These are phyloP conservation scores for Paramecium bursaria DNA, from an alignment of 73 alveolate genomes.

Conservation along the genomic window DNA sequence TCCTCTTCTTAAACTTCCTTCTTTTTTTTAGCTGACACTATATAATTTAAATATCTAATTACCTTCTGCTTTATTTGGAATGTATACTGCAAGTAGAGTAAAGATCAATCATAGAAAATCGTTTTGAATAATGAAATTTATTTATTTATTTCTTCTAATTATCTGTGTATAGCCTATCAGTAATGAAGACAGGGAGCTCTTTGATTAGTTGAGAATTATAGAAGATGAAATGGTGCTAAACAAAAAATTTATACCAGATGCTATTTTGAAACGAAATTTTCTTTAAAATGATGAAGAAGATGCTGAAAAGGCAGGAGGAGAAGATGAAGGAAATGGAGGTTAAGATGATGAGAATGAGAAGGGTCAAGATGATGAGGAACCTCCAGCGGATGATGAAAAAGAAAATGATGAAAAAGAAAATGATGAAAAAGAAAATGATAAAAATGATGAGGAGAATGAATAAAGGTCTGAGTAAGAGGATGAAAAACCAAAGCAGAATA, in stretches of 20 bases:
- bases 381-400: neutral
- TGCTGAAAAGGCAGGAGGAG: neutral
- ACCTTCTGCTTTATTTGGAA: conserved; percentile 44
- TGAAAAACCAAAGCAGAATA: neutral
- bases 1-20: conserved; percentile 18
- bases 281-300: neutral
- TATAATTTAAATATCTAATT: neutral
- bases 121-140: too few species aligned
- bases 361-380: neutral
- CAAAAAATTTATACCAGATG: conserved; percentile 15
- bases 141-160: too few species aligned
- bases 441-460: neutral
- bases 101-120: conserved; percentile 49
- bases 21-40: neutral
- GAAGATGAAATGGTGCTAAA: conserved; percentile 11
- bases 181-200: conserved; percentile 34
- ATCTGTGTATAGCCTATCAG: too few species aligned
- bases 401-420: neutral
- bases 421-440: neutral
- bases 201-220: neutral
- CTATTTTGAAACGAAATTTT: neutral
- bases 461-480: neutral
- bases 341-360: neutral
- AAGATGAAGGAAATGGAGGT: neutral
- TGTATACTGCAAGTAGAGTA: conserved; percentile 13